phyloP scores from a whole-genome alignment of 306 rosid species.

The Dicorynia guianensis region DNA sequence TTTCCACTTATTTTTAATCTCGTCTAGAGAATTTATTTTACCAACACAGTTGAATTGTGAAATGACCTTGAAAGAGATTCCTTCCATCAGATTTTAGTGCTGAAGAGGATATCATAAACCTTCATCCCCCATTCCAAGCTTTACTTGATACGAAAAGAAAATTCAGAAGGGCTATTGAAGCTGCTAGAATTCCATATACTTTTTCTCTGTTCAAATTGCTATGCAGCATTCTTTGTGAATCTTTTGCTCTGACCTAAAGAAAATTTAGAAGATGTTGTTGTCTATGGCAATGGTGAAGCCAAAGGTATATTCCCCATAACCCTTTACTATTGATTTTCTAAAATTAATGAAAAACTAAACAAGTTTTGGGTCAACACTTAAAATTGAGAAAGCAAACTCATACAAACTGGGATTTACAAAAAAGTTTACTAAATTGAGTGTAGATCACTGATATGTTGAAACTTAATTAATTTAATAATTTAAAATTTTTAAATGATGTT shows the following conservation, averaged over 20 bases:
- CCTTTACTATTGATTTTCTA: no score
- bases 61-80: constrained; percentile 40
- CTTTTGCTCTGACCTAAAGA: constrained; percentile 48
- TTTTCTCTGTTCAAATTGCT: constrained; percentile 52
- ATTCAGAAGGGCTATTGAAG: constrained; percentile 53
- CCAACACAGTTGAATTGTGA: neutral
- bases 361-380: no score
- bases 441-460: no score
- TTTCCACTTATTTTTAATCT: no score
- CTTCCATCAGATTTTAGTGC: constrained; percentile 55
- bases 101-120: constrained; percentile 45
- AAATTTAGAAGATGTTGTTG: neutral
- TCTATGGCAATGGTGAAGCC: constrained; percentile 53
- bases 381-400: no score
- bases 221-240: constrained; percentile 53
- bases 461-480: no score
- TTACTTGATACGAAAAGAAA: constrained; percentile 41
- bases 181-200: constrained; percentile 50
- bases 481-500: no score
- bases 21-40: no score
- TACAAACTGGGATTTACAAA: no score
- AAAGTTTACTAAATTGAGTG: no score
- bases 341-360: no score
- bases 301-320: constrained; percentile 39
- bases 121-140: constrained; percentile 50